Percentiles rank a stretch among this genome's conserved stretches.
These are phyloP conservation scores for Tylopilus vinaceipallidus DNA, from an alignment of 768 basidiomycete genomes.

Conservation along the genomic window DNA sequence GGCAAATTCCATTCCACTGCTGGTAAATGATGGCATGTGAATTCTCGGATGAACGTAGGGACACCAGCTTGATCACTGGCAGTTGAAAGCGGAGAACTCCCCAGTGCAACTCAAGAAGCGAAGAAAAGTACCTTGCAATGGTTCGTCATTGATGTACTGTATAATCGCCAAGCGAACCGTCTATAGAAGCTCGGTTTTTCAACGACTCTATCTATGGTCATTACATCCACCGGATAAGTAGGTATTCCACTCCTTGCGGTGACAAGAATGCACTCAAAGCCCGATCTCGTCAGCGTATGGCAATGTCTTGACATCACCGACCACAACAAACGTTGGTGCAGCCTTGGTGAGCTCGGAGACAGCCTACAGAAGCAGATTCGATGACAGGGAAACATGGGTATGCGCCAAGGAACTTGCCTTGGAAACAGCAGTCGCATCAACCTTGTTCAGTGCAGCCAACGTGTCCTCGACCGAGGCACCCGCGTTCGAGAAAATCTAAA, in stretches of 20 bases:
- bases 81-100: no score
- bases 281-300: constrained; percentile 87
- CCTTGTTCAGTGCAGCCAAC: constrained; percentile 68
- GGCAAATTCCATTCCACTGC: no score
- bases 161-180: neutral
- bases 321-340: constrained; percentile 84
- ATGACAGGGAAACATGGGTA: neutral
- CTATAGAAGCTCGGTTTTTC: constrained; percentile 4
- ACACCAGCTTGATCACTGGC: no score
- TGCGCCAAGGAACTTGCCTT: constrained; percentile 46
- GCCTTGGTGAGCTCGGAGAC: constrained; percentile 62
- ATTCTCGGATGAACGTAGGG: no score
- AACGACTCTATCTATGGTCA: constrained; percentile 17
- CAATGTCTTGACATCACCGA: constrained; percentile 74
- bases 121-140: no score
- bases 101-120: no score
- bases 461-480: constrained; percentile 57
- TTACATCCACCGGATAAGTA: constrained; percentile 16
- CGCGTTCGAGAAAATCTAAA: constrained; percentile 59
- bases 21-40: no score
- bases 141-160: no score
- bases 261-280: constrained; percentile 42
- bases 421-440: constrained; percentile 62
- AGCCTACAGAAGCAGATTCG: constrained; percentile 36
- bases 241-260: constrained; percentile 10